These are phyloP conservation scores for Aspergillus calidoustus DNA, from an alignment of 2,329 filamentous ascomycete species.

Conservation along the genomic window DNA sequence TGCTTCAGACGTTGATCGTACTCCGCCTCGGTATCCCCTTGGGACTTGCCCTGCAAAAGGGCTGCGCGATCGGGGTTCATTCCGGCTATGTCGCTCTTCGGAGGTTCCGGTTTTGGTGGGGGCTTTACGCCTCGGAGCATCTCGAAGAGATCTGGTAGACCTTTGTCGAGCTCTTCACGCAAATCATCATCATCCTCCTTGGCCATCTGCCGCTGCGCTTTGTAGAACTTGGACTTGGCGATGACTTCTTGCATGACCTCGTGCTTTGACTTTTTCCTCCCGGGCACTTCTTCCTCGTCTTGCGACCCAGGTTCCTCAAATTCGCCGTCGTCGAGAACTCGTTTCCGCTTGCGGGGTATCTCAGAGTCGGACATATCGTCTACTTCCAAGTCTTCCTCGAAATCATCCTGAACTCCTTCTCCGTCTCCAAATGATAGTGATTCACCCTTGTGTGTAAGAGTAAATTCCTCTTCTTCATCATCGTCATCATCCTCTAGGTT, in stretches of 20 bases:
- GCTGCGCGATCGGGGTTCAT: conserved; percentile 69
- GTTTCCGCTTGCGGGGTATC: conserved; percentile 55
- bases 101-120: conserved; percentile 55
- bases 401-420: conserved; percentile 67
- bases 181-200: conserved; percentile 95
- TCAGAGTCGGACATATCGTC: conserved; percentile 65
- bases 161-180: conserved; percentile 80
- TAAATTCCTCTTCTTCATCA: conserved; percentile 61
- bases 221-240: conserved; percentile 93
- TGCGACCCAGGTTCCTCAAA: conserved; percentile 46
- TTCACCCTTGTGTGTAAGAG: conserved; percentile 83
- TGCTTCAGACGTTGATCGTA: conserved; percentile 86
- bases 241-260: conserved; percentile 99
- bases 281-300: conserved; percentile 64
- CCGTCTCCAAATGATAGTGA: conserved; percentile 67
- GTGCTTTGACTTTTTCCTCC: conserved; percentile 90
- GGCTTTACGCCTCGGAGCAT: conserved; percentile 66
- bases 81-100: conserved; percentile 50
- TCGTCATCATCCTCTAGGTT: conserved; percentile 92
- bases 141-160: conserved; percentile 74
- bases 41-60: conserved; percentile 64
- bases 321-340: conserved; percentile 49
- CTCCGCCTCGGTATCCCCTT: conserved; percentile 75
- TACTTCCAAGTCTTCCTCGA: conserved; percentile 72
- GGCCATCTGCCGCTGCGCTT: conserved; percentile 87